Evolutionary conservation across 2,329 filamentous ascomycete species (phyloP).

Genomic region (Drechslerella coelobrocha): DNA sequence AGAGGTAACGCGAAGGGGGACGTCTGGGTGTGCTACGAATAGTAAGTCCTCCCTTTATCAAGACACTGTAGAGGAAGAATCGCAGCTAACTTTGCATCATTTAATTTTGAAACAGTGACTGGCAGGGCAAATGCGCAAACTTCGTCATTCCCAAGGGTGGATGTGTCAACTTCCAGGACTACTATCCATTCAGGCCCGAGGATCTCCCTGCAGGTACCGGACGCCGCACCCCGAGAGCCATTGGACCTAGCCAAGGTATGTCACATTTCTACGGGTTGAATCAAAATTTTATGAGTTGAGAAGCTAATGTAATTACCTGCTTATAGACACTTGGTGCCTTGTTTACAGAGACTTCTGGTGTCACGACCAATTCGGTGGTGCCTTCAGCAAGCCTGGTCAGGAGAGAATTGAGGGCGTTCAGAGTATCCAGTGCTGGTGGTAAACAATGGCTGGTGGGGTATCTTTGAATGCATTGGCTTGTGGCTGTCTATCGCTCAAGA

Average conservation of each 20-base stretch:
- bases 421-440: constrained; percentile 27
- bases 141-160: constrained; percentile 10
- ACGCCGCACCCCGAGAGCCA: constrained; percentile 9
- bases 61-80: no score
- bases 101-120: constrained; percentile 4
- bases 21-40: constrained; percentile 25
- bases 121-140: constrained; percentile 12
- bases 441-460: no score
- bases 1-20: constrained; percentile 10
- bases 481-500: no score
- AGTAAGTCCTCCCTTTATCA: neutral
- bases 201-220: constrained; percentile 15
- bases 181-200: constrained; percentile 18
- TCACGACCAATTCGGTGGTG: constrained; percentile 4
- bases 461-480: no score
- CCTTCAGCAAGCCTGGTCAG: constrained; percentile 6
- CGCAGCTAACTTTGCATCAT: neutral
- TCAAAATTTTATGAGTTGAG: neutral
- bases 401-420: constrained; percentile 11
- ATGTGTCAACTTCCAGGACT: constrained; percentile 26
- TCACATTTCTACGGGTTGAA: neutral
- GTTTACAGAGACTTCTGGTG: constrained; percentile 20
- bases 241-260: constrained; percentile 13
- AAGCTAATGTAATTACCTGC: neutral
- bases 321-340: constrained; percentile 15